Evolutionary conservation across 2,329 filamentous ascomycete species (phyloP), one percentile per base, ranked within the genome.

Genomic region (Aotearoamyces nothofagi): DNA sequence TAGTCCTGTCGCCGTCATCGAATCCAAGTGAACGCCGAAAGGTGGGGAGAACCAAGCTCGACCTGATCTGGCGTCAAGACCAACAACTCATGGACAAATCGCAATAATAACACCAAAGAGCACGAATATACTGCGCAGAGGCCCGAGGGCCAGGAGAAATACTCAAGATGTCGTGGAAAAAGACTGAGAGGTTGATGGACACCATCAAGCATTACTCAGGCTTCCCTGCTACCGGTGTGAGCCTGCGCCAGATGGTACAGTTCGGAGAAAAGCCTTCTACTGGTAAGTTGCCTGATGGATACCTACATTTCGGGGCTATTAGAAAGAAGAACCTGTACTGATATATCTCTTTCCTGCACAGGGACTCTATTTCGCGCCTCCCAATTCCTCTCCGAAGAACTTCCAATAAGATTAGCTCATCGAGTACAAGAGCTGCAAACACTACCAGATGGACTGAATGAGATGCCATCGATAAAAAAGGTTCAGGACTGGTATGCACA

Each of bases 401-500:
- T 98, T 14, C 90, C 90, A 42, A 98, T 98, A 47, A 81, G 90
- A 30, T 66, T 98, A 36, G 90, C 90, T 45, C 90, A 98, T 58
- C 80, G 90, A 39, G 90, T 98, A 34, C 81, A 93, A 56, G 90
- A 98, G 60, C 71, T 98, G 33, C 75, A 79, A 37, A 80, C 83
- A 47, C 64, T 98, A 3, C 90, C 90, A 19, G 90, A 98, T 66
- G 90, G 90, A 32, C 69, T 98, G 37, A 93, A 83, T 52, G 86
- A 96, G 43, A 96, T 98, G 90, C 82, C 86, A 22, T 96, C 90
- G 8, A 93, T 98, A 42, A 76, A 78, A 53, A 83, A 78, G 48
- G 90, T 98, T 42, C 79, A 86, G 53, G 86, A 96, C 49, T 98
- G 90, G 90, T 98, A 98, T 55, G 90, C 87, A 39, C 90, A 98